Evolutionary conservation across 2,329 filamentous ascomycete genomes (phyloP).

Genomic region (Ilyonectria robusta): DNA sequence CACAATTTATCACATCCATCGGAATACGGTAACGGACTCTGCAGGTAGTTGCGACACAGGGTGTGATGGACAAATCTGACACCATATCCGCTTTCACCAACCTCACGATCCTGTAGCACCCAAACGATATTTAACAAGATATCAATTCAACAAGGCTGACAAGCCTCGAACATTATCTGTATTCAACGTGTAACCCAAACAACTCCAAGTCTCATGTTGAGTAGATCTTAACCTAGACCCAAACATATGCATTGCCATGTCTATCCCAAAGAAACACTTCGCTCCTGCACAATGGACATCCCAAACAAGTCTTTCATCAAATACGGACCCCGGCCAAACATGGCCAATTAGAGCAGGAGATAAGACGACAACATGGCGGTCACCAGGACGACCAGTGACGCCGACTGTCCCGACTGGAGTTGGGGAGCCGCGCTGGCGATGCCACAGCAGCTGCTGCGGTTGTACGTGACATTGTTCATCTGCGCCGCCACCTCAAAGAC

Average conservation of each 20-base stretch:
- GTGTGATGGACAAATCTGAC: neutral
- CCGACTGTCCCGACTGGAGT: constrained; percentile 35
- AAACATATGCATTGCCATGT: constrained; percentile 18
- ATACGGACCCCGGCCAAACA: constrained; percentile 32
- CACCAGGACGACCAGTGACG: constrained; percentile 39
- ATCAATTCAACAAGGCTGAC: neutral
- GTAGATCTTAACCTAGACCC: constrained; percentile 7
- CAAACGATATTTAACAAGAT: neutral
- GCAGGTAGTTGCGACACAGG: neutral
- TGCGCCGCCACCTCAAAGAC: constrained; percentile 82
- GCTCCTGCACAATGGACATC: constrained; percentile 29
- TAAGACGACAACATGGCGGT: constrained; percentile 40
- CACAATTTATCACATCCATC: neutral
- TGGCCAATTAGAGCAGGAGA: constrained; percentile 39
- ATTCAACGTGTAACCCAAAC: constrained; percentile 4
- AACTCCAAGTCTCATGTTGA: constrained; percentile 22
- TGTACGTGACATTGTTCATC: constrained; percentile 81
- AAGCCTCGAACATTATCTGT: constrained; percentile 11
- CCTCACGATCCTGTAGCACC: neutral
- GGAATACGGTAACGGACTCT: neutral
- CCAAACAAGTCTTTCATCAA: constrained; percentile 14
- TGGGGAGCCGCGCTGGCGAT: constrained; percentile 49
- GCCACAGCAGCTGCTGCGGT: constrained; percentile 69
- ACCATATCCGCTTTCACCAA: neutral
- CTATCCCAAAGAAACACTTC: constrained; percentile 38